Conservation (phyloP, 495 filamentous ascomycete genomes). For the Annulohypoxylon maeteangense region DNA sequence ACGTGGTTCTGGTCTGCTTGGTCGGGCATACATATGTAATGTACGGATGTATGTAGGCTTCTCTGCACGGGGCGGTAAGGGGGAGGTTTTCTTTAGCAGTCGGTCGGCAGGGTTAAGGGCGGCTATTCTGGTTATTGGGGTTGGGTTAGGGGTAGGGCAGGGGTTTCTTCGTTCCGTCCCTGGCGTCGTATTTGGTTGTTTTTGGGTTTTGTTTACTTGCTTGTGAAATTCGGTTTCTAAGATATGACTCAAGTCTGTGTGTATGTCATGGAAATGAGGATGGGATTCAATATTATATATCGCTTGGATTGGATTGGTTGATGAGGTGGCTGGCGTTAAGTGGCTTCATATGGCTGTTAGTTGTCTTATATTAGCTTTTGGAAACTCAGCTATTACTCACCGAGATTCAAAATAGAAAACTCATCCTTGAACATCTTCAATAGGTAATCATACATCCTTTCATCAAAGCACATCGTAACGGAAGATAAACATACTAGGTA, state of each 20-base stretch:
- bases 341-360: background rate
- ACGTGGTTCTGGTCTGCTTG: constrained; percentile 21
- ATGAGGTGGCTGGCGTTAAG: background rate
- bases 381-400: background rate
- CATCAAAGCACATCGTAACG: background rate
- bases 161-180: background rate
- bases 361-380: background rate
- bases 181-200: constrained; percentile 14
- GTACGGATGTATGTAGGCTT: background rate
- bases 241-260: background rate
- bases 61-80: constrained; percentile 31
- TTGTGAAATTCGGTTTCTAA: background rate
- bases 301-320: background rate
- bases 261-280: background rate
- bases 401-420: background rate
- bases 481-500: background rate
- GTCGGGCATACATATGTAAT: constrained; percentile 40
- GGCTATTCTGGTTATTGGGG: constrained; percentile 40
- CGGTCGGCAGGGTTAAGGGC: constrained; percentile 31
- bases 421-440: background rate
- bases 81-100: constrained; percentile 3
- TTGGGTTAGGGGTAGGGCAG: constrained; percentile 18
- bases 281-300: background rate
- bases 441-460: background rate
- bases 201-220: constrained; percentile 6